Base-by-base conservation (phyloP, 2,329 filamentous ascomycete species). In the Colletotrichum sp. region DNA sequence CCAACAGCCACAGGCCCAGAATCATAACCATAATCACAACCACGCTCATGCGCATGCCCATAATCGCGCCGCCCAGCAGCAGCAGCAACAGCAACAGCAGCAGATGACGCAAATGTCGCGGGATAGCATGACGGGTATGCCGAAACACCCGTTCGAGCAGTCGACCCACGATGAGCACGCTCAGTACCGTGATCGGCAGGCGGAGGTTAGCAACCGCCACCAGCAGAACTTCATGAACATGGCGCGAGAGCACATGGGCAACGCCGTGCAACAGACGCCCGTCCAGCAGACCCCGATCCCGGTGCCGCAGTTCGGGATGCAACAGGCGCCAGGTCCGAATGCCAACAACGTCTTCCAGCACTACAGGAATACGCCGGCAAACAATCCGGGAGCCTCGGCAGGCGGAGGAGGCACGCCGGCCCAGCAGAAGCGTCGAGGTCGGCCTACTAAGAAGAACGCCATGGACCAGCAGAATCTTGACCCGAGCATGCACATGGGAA, bases 281-380 rank as follows among this genome's bases (percentile, higher is more conserved):
- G 75, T 78, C 5, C 77, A 78, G 62, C 77, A 78, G 59, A 78
- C 77, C 13, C 77, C 77, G 3, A 72, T 78, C 1, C 77, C 77
- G 9, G 76, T 78, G 52, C 77, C 77, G 16, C 77, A 78, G 36
- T 77, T 78, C 36, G 73, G 76, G 49, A 76, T 78, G 77, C 77
- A 76, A 60, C 59, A 70, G 10, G 71, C 57, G 21, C 63, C 76
- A 4, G 66, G 71, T 13, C 32, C 69, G 8, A 65, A 71, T 5
- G 39, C 70, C 5, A 62, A 39, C 28, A 52, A 36, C 26, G 66
- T 78, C 5, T 78, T 78, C 68, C 73, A 72, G 16, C 76, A 78
- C 64, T 78, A 78, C 67, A 73, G 68, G 7, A 63, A 24, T 30
- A 55, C 76, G 49, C 62, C 77, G 12, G 30, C 59, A 15, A 76